phyloP scores from a whole-genome alignment of 345 rosid species.

The Noccaea bulbosa region DNA sequence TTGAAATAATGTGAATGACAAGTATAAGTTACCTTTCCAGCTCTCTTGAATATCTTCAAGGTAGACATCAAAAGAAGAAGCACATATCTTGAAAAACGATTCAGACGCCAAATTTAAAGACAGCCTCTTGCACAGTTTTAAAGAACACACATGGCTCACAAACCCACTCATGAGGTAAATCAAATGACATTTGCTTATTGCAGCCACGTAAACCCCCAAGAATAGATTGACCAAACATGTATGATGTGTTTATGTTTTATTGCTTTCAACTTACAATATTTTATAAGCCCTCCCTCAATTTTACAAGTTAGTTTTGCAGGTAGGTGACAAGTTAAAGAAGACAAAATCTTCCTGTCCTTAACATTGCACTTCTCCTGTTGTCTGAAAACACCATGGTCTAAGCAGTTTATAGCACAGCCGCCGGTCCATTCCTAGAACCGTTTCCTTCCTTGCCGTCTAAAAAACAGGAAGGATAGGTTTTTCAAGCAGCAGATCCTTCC shows the following conservation, averaged over 20 bases:
- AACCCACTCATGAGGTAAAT: background rate
- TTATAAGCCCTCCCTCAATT: conserved; percentile 25
- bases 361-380: conserved; percentile 1
- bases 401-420: background rate
- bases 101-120: too few species aligned
- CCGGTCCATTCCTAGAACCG: background rate
- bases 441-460: background rate
- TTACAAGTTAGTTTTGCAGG: conserved; percentile 34
- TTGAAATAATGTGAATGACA: background rate
- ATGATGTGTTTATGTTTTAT: conserved; percentile 18
- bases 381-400: conserved; percentile 20
- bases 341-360: conserved; percentile 17
- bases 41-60: too few species aligned
- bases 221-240: conserved; percentile 5
- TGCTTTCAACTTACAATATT: conserved; percentile 24
- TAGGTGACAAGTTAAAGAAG: conserved; percentile 9
- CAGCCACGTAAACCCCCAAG: conserved; percentile 4
- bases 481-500: conserved; percentile 17
- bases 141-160: background rate
- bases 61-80: too few species aligned
- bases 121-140: background rate
- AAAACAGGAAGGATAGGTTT: background rate
- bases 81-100: too few species aligned
- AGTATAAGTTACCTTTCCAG: background rate
- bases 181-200: conserved; percentile 22